Base-by-base conservation (phyloP, 2,329 filamentous ascomycete species). In the Monosporascus sp. region DNA sequence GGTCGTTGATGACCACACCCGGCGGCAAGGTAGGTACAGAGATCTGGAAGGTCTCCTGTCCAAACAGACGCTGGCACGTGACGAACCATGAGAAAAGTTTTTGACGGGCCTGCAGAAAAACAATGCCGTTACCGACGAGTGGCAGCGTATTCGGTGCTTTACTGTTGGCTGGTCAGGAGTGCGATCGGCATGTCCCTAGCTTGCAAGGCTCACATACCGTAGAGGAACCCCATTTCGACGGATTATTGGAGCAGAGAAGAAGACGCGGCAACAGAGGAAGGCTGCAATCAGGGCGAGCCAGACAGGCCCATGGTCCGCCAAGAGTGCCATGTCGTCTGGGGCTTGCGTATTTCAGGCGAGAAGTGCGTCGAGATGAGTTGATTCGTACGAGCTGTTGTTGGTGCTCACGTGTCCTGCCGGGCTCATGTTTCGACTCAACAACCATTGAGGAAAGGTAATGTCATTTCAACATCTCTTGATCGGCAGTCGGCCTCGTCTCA, bases 31-130 rank as follows among this genome's bases (percentile, higher is more conserved):
- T 81, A 2, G 84, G 84, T 14, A 87, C 83, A 3, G 77, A 77
- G 31, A 87, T 80, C 59, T 82, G 77, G 48, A 85, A 79, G 0
- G 84, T 87, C 65, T 85, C 81, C 50, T 77, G 72, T 37, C 81
- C 81, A 56, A 82, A 81, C 31, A 69, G 68, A 14, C 71, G 74
- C 63, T 85, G 80, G 60, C 81, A 83, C 58, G 73, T 75, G 48
- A 78, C 74, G 62, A 87, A 87, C 83, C 83, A 87, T 7, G 75
- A 69, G 57, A 87, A 83, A 5, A 87, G 74, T 50, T 76, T 78
- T 61, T 85, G 78, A 3, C 83, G 77, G 2, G 79, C 73, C 60
- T 78, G 81, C 1, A 86, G 70, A 61, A 87, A 87, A 7, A 79
- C 66, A 46, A 87, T 73, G 6, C 83, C 83, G 60, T 87, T 86